Evolutionary conservation across 441 rosid species (phyloP), one percentile per base, ranked within the genome.

Genomic region (Arabidopsis hybrid): DNA sequence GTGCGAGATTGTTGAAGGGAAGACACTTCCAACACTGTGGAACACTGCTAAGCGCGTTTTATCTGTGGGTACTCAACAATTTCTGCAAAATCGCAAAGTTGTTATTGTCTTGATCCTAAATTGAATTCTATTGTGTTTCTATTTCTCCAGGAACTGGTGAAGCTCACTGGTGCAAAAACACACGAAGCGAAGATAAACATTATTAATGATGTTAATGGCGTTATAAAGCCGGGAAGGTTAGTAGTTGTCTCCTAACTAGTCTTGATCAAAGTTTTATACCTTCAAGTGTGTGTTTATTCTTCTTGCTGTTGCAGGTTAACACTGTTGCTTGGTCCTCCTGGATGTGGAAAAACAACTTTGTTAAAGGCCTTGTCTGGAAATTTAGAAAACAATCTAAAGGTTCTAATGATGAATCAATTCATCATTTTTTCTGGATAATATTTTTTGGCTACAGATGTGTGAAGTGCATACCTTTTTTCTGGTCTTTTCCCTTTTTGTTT

Each of bases 141-240:
- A 34, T 46, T 49, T 70, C 40, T 64, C 16, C 80, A 85, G 91
- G 75, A 46, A 18, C 40, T 85, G 39, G 47, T 34, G 3, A 80
- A 76, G 74, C 75, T 83, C 67, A 74, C 84, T 16, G 86, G 88
- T 63, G 76, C 71, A 11, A 75, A 66, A 69, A 21, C 73, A 47
- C 79, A 11, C 9, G 83, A 76, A 75, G 79, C 86, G 31, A 81
- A 79, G 77, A 82, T 85, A 55, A 84, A 50, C 69, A 79, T 88
- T 64, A 70, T 87, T n/a, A 81, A 78, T 76, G 84, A 79, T 80
- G 82, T 82, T n/a, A 83, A 77, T 65, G 91, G 92, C 35, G 56
- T 85, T 55, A 72, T 86, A 60, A 86, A 82, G 53, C 91, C 95
- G 0, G 87, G 89, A 85, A 86, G 94, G 89, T 87, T 56, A 7